Evolutionary conservation across 768 basidiomycete species (phyloP).

Genomic region (Tulasnella sp.): DNA sequence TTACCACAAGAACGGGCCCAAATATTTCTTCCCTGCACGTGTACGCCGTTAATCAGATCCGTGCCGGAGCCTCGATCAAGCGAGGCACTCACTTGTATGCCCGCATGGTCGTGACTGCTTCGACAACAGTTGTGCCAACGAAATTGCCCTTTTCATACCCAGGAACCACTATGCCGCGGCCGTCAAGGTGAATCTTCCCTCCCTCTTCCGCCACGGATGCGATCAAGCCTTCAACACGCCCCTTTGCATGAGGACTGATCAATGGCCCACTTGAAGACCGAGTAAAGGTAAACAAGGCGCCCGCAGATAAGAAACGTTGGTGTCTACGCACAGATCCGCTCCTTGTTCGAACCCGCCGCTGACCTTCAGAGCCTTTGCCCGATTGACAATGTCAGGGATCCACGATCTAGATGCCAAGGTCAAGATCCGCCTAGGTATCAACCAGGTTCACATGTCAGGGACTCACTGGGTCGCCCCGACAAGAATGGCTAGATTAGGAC

Average conservation of each 20-base stretch:
- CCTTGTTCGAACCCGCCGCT: conserved; percentile 82
- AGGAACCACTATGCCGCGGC: conserved; percentile 52
- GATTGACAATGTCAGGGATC: conserved; percentile 77
- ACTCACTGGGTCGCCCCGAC: conserved; percentile 49
- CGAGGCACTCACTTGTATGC: conserved; percentile 65
- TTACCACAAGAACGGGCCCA: conserved; percentile 72
- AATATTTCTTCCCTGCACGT: conserved; percentile 77
- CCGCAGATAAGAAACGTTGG: conserved; percentile 19
- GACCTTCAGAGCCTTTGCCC: conserved; percentile 66
- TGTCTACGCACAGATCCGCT: conserved; percentile 57
- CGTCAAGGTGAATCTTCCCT: conserved; percentile 78
- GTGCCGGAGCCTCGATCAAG: too few relatives aligned
- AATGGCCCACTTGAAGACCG: conserved; percentile 31
- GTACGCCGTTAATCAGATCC: background rate
- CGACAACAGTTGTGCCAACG: conserved; percentile 82
- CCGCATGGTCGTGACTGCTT: conserved; percentile 69
- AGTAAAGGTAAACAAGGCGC: background rate
- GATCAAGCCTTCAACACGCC: conserved; percentile 63
- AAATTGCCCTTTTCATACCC: conserved; percentile 85
- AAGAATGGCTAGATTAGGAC: conserved; percentile 36
- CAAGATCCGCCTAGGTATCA: background rate
- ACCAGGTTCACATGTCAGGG: conserved; percentile 26
- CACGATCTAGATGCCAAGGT: conserved; percentile 33
- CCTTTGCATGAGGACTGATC: conserved; percentile 61
- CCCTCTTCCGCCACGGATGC: conserved; percentile 45